Evolutionary conservation across 179 eudicot genomes (phyloP), one percentile per base, ranked within the genome.

Genomic region (Vitellaria paradoxa): DNA sequence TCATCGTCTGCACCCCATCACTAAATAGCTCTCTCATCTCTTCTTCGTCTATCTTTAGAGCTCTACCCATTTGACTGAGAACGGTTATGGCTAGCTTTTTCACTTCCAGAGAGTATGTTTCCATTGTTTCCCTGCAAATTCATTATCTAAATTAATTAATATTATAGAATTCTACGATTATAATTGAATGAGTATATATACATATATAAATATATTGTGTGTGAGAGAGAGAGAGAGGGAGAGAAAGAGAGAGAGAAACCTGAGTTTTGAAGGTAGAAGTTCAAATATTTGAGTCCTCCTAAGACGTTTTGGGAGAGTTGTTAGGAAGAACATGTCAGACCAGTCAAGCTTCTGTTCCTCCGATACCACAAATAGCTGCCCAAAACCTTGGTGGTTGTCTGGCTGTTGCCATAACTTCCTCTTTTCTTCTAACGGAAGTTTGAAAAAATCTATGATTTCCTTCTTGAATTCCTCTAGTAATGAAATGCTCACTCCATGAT

Each of bases 381-480:
- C 97, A 77, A 81, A 92, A 6, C 97, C 97, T 72, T 92, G 92
- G 10, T 82, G 68, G 37, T 92, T 81, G 26, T 74, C 85, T 42
- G 87, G 76, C 15, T 80, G 77, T 66, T 87, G 92, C 87, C 88
- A 83, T 6, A 82, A 73, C 57, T 82, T 85, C 76, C 74, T 78
- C 78, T 89, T 92, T 56, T 90, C 94, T 73, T 89, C 90, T 20
- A 80, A 9, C 0, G 90, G 77, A 53, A 88, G 86, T 2, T 80
- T 65, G 82, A 87, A 92, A 56, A 88, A 87, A 7, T 75, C 74
- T 14, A 24, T 24, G 0, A 86, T 83, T 53, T 91, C 87, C 17
- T 30, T 60, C 71, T 82, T 89, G 75, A 89, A 77, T 55, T 84
- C 81, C 80, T 87, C 88, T 46, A 90, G 45, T 50, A 90, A 15